Base-by-base conservation (phyloP, 352 stramenopile species). In the Globisporangium cederbergense region DNA sequence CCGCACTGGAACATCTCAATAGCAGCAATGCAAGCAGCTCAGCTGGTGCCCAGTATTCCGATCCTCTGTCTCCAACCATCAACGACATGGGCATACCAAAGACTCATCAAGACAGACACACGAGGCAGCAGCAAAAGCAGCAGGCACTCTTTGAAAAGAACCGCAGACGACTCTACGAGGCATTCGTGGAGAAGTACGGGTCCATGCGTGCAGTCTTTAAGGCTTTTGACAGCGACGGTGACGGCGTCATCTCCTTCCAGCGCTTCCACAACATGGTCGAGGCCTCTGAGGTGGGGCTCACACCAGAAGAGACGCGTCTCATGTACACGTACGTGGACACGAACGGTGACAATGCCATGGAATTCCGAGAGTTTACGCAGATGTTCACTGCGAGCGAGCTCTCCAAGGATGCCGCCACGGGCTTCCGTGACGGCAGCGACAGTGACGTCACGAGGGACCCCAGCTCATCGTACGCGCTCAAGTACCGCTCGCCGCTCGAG, bases 191-290 rank as follows among this genome's bases (percentile, higher is more conserved):
- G 38, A 85, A 85, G 51, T 93, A 92, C 54, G 85, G 85, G 3
- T 93, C 85, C 1, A 84, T 93, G 71, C 79, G 81, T 34, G 81
- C 85, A 8, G 84, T 92, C 18, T 93, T 91, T 66, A 73, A 74
- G 42, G 85, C 85, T 6, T 90, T 93, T 57, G 85, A 93, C 62
- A 74, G 67, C 22, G 78, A 90, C 40, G 72, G 66, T 8, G 80
- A 86, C 50, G 85, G 85, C 0, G 75, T 86, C 64, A 90, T 93
- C 62, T 87, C 85, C 42, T 85, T 79, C 32, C 79, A 92, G 72
- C 79, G 84, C 22, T 91, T 93, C 50, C 58, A 75, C 11, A 83
- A 89, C 52, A 89, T 91, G 79, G 72, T 87, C 45, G 83, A 92
- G 45, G 79, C 77, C 55, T 81, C 77, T 9, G 74, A 91, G 50